These are phyloP conservation scores for Sisymbrium altissimum DNA, from an alignment of 345 rosid species.

Conservation along the genomic window DNA sequence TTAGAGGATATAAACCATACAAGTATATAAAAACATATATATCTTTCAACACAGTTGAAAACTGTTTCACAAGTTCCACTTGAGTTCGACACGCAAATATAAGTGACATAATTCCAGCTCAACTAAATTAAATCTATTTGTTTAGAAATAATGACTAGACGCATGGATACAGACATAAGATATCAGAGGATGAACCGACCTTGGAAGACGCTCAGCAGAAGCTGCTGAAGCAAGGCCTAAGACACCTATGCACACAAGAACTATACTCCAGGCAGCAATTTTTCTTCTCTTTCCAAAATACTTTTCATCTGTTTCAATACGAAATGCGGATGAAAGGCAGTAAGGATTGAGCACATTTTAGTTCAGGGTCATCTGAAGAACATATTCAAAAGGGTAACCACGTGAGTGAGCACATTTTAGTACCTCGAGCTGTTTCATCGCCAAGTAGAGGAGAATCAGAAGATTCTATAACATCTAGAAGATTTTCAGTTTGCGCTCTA, in stretches of 20 bases:
- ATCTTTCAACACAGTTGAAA: background rate
- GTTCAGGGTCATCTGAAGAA: background rate
- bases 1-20: background rate
- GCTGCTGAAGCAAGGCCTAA: slow-evolving; percentile 54
- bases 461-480: slow-evolving; percentile 31
- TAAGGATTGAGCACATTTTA: background rate
- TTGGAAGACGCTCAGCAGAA: slow-evolving; percentile 48
- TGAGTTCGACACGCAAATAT: background rate
- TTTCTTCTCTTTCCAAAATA: slow-evolving; percentile 45
- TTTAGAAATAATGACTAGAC: background rate
- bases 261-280: slow-evolving; percentile 61
- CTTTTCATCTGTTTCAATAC: slow-evolving; percentile 36
- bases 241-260: slow-evolving; percentile 48
- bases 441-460: slow-evolving; percentile 38
- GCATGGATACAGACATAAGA: background rate
- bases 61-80: background rate
- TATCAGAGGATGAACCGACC: slow-evolving; percentile 35
- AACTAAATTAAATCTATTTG: background rate
- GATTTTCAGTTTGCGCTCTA: slow-evolving; percentile 24
- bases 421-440: slow-evolving; percentile 41
- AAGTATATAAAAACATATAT: background rate
- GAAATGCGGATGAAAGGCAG: background rate
- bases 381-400: background rate
- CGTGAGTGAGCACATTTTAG: background rate
- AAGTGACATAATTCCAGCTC: background rate